Evolutionary conservation across 2,329 filamentous ascomycete genomes (phyloP).

Genomic region (Dothideomycetes sp.): DNA sequence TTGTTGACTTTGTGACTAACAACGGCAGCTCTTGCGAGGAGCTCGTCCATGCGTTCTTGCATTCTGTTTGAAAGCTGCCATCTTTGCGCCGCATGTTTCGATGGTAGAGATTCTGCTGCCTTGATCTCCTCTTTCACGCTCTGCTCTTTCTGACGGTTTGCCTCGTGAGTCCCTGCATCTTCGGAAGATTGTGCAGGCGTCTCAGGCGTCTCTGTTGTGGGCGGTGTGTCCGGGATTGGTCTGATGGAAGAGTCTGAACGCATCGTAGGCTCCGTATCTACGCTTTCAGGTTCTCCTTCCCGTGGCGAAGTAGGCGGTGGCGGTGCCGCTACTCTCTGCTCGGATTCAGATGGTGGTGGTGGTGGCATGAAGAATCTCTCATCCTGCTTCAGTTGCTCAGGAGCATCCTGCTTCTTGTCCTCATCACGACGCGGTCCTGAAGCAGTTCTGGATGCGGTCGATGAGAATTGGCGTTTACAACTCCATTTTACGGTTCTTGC

Average conservation of each 20-base stretch:
- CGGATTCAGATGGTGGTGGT: slow-evolving; percentile 4
- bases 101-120: slow-evolving; percentile 36
- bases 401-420: slow-evolving; percentile 1
- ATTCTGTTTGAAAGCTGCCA: slow-evolving; percentile 53
- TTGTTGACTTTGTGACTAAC: slow-evolving; percentile 87
- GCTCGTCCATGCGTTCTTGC: slow-evolving; percentile 71
- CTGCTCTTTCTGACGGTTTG: not conserved
- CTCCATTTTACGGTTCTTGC: not conserved
- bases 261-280: too few species aligned
- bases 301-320: not conserved
- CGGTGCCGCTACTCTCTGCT: slow-evolving; percentile 1
- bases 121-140: not conserved
- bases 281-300: not conserved
- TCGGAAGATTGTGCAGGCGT: too few species aligned
- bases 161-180: not conserved
- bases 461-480: not conserved
- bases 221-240: too few species aligned
- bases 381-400: slow-evolving; percentile 3
- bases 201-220: not conserved
- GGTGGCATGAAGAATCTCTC: slow-evolving; percentile 11
- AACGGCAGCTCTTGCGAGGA: slow-evolving; percentile 75
- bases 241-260: too few species aligned
- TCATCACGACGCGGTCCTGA: not conserved
- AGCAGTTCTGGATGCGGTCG: slow-evolving; percentile 4
- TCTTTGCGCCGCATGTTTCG: slow-evolving; percentile 43